A percentile compares a stretch with the other conserved stretches of the same genome.
Evolutionary conservation across 768 basidiomycete species (phyloP).

Genomic region (Russula emetica): DNA sequence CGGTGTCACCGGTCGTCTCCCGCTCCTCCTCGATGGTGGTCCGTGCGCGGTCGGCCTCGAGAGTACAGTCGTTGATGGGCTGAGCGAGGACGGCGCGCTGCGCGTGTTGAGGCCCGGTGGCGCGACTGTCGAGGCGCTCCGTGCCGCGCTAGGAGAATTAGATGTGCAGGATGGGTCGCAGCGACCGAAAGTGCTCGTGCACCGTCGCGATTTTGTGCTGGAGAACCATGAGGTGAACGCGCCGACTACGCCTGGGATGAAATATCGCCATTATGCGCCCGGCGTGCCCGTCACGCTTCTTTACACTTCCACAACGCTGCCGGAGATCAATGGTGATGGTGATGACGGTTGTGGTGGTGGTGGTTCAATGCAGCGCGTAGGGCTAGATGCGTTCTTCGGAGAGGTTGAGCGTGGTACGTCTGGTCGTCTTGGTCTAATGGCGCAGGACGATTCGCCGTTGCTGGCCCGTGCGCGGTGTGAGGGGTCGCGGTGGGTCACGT

Average conservation of each 20-base stretch:
- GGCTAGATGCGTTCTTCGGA: conserved; percentile 40
- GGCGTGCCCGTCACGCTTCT: conserved; percentile 79
- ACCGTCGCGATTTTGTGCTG: conserved; percentile 64
- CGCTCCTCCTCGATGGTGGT: conserved; percentile 88
- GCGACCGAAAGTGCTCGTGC: conserved; percentile 55
- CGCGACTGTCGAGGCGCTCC: conserved; percentile 83
- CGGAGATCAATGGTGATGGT: conserved; percentile 19
- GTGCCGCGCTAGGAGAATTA: conserved; percentile 44
- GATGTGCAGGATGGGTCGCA: conserved; percentile 27
- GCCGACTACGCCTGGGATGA: conserved; percentile 98
- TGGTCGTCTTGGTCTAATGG: conserved; percentile 57
- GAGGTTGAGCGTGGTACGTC: conserved; percentile 31
- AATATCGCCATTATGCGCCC: conserved; percentile 96
- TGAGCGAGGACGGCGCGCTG: conserved; percentile 67
- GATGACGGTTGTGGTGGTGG: conserved; percentile 30
- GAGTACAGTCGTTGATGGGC: conserved; percentile 91
- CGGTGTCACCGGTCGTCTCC: conserved; percentile 52
- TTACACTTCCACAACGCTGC: conserved; percentile 44
- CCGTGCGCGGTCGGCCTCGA: conserved; percentile 86
- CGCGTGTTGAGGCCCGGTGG: conserved; percentile 90
- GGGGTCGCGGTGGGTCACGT: conserved; percentile 53
- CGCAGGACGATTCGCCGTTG: conserved; percentile 54
- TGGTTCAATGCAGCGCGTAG: conserved; percentile 32
- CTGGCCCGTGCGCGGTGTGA: conserved; percentile 30
- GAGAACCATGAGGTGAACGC: conserved; percentile 66